phyloP scores from a whole-genome alignment of 176 grass and related monocot species.

The Elymus sibiricus region DNA sequence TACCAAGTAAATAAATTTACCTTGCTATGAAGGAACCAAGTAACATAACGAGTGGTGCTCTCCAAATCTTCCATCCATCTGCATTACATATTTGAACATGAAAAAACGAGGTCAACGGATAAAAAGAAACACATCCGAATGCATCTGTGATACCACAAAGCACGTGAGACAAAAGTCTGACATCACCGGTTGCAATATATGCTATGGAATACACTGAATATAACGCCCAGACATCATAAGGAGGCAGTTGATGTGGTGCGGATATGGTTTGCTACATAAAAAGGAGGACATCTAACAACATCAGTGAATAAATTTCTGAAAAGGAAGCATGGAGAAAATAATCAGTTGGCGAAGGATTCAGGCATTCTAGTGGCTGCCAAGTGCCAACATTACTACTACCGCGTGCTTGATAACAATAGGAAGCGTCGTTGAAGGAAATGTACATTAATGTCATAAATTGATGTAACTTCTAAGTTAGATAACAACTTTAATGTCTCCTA shows the following conservation, averaged over 20 bases:
- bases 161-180: background rate
- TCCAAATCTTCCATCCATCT: slow-evolving; percentile 96
- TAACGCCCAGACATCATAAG: slow-evolving; percentile 7
- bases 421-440: background rate
- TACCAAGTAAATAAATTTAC: slow-evolving; percentile 32
- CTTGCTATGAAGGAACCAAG: slow-evolving; percentile 98
- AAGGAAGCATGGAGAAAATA: background rate
- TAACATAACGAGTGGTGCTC: slow-evolving; percentile 94
- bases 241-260: background rate
- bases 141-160: background rate
- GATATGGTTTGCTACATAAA: background rate
- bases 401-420: background rate
- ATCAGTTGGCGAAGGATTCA: background rate
- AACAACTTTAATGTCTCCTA: background rate
- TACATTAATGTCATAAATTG: slow-evolving; percentile 2
- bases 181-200: background rate
- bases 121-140: background rate
- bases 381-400: background rate
- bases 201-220: background rate
- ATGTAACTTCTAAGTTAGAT: background rate
- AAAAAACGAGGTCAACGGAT: slow-evolving; percentile 1
- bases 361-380: background rate
- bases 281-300: background rate
- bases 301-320: background rate
- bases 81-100: slow-evolving; percentile 12